Evolutionary conservation across 352 stramenopile species (phyloP), one percentile per base, ranked within the genome.

Genomic region (Globisporangium middletonii): DNA sequence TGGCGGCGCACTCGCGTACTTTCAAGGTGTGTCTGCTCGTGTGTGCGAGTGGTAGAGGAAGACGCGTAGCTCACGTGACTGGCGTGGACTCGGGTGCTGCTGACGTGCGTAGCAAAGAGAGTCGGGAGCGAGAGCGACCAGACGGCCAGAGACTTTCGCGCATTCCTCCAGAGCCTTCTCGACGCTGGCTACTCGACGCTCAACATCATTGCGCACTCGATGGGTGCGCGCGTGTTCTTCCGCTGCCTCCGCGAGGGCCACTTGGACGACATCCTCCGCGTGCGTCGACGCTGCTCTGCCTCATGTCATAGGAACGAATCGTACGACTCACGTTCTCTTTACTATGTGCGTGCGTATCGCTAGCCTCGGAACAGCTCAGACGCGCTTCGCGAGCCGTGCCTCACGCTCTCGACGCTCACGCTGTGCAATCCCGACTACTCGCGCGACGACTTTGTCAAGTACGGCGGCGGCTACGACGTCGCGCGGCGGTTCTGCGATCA

Each of bases 351-450:
- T n/a, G n/a, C n/a, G n/a, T 3, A 28, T 19, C 5, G 13, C 11
- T 27, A 48, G 43, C 43, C 43, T 28, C 43, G 13, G 15, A 18
- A 48, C 43, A 85, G 57, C 38, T 33, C 50, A 0, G 28, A 37
- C 3, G 2, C 30, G 3, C 26, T 45, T 26, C 37, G 30, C 9
- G 15, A 7, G 1, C 37, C 46, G 16, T 33, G 50, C 13, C 58
- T 62, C 1, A 48, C 27, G 2, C 59, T 86, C 4, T 69, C 72
- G 15, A 93, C 62, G 18, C 72, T 95, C 5, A 94, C 73, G 4
- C 78, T 95, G 27, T 73, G 74, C 23, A 94, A 95, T 47, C 80
- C 84, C 4, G 84, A 94, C 60, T 95, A 90, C 56, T 71, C 83
- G 8, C 62, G 83, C 12, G 60, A 75, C 23, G 74, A 81, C 41